phyloP scores from a whole-genome alignment of 768 basidiomycete species.

The Paxillus involutus region DNA sequence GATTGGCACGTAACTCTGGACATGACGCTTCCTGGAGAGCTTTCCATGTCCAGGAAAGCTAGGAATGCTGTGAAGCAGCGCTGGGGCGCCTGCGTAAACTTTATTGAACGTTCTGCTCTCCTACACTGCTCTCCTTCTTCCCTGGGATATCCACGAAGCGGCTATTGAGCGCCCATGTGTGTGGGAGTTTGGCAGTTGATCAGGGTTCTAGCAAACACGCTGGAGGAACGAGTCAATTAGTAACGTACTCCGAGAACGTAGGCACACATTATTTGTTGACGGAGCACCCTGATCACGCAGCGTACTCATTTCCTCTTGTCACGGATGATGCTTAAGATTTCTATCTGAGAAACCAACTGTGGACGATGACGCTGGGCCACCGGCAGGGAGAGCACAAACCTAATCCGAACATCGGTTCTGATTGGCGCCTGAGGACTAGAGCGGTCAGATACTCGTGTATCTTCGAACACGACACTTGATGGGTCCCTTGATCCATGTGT shows the following conservation, averaged over 20 bases:
- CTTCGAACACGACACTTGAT: background rate
- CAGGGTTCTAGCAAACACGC: slow-evolving; percentile 9
- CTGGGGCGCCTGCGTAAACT: slow-evolving; percentile 16
- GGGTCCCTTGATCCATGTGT: background rate
- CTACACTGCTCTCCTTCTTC: background rate
- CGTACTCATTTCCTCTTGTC: slow-evolving; percentile 6
- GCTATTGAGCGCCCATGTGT: background rate
- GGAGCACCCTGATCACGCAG: slow-evolving; percentile 11
- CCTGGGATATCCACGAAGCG: slow-evolving; percentile 1
- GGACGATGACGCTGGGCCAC: no score
- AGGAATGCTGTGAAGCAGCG: background rate
- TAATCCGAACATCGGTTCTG: background rate
- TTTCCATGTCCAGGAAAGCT: background rate
- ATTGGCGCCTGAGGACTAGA: background rate
- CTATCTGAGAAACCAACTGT: no score
- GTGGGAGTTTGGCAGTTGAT: slow-evolving; percentile 15
- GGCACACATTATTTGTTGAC: background rate
- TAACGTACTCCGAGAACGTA: slow-evolving; percentile 12
- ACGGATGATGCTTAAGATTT: background rate
- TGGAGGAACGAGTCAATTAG: slow-evolving; percentile 13
- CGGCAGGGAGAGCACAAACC: no score
- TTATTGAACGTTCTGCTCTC: background rate
- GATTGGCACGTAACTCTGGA: background rate
- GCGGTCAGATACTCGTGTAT: background rate
- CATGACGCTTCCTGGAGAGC: background rate